Evolutionary conservation across 768 basidiomycete genomes (phyloP), one percentile per base, ranked within the genome.

Genomic region (Boletales sp.): DNA sequence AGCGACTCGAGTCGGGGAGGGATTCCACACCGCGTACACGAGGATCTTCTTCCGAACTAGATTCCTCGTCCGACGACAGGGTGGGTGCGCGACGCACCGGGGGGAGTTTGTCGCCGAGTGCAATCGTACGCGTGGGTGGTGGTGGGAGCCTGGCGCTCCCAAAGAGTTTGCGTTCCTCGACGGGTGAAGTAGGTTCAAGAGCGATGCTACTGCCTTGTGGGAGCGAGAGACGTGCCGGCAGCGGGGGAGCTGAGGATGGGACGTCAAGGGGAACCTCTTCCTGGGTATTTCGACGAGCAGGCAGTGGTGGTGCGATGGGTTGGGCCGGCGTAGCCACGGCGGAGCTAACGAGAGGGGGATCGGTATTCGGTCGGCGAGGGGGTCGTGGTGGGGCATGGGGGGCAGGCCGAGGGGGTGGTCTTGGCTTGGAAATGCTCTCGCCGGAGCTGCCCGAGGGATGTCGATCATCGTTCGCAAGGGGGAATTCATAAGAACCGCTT

Each of bases 41-140:
- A 6, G 71, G 71, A 35, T 82, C 82, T 3, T 86, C 84, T 41
- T 86, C 86, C 14, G 81, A 79, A 2, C 72, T 79, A 0, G 78
- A 81, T 11, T 83, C 83, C 27, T 86, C 78, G 12, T 70, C 72
- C 68, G 79, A 48, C 47, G 69, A 59, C 45, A 75, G 73, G 0
- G 74, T 67, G 2, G 62, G 59, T 1, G 76, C 66, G 5, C 75
- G 76, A 24, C 84, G 78, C 21, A 80, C 63, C 3, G 84, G 79
- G 7, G 89, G 87, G 14, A 89, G 74, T 57, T 81, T 87, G 56
- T 84, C 84, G 1, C 86, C 84, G 0, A 77, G 71, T 1, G 71
- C 86, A 40, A 90, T 89, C 0, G 73, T 84, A 6, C 89, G 84
- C 0, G 82, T 86, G 0, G 89, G 89, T 0, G 89, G 89, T 0